These are phyloP conservation scores for Termitomyces sp. DNA, from an alignment of 768 basidiomycete genomes.

Conservation along the genomic window DNA sequence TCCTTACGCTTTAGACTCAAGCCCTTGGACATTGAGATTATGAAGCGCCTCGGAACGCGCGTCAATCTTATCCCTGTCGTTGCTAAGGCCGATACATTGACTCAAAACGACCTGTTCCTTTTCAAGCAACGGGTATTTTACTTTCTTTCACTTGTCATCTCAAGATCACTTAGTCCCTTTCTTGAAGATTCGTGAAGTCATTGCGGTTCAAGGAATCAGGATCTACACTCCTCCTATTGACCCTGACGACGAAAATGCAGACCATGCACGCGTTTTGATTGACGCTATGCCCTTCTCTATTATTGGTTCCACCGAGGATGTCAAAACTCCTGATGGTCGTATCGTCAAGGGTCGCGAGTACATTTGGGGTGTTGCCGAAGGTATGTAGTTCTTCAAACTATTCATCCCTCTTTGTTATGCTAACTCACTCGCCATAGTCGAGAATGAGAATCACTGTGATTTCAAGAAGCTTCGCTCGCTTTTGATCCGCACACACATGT, in stretches of 20 bases:
- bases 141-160: not conserved
- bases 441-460: constrained; percentile 99
- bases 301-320: constrained; percentile 95
- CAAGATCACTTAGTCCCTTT: constrained; percentile 5
- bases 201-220: constrained; percentile 88
- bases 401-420: not conserved
- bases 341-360: constrained; percentile 97
- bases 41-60: constrained; percentile 97
- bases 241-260: constrained; percentile 78
- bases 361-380: constrained; percentile 99
- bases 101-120: constrained; percentile 82
- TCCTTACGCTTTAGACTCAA: constrained; percentile 57
- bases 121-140: constrained; percentile 91
- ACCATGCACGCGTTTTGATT: constrained; percentile 83
- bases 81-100: constrained; percentile 96
- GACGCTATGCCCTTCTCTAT: constrained; percentile 98
- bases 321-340: constrained; percentile 86
- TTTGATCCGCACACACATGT: constrained; percentile 96
- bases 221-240: constrained; percentile 95
- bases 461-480: constrained; percentile 97
- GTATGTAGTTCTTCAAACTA: constrained; percentile 33
- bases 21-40: constrained; percentile 98
- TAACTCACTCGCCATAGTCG: constrained; percentile 49
- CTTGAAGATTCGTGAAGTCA: constrained; percentile 78
- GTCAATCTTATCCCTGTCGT: constrained; percentile 98